Conservation (phyloP, 306 rosid genomes). For the Calophaca sinica region DNA sequence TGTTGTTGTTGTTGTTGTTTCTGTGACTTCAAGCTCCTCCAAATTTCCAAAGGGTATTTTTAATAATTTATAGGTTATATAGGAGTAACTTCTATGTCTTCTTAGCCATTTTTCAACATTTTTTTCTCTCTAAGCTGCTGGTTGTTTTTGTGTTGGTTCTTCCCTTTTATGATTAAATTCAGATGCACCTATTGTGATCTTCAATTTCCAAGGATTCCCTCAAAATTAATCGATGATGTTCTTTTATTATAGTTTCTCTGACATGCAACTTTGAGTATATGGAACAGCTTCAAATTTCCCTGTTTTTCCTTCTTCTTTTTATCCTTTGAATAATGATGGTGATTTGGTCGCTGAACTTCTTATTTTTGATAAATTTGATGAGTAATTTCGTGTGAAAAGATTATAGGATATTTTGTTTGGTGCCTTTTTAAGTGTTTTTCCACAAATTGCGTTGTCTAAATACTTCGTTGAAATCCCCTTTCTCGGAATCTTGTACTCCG, state of each 20-base stretch:
- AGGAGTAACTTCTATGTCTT: too few species aligned
- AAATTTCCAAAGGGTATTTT: background rate
- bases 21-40: too few species aligned
- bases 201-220: background rate
- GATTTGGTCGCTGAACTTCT: background rate
- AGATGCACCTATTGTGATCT: constrained; percentile 4
- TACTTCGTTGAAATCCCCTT: constrained; percentile 8
- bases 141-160: background rate
- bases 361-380: too few species aligned
- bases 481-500: constrained; percentile 8
- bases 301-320: background rate
- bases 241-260: constrained; percentile 11
- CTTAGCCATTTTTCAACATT: too few species aligned
- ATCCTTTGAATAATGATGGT: background rate
- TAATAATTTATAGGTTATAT: background rate
- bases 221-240: background rate
- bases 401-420: background rate
- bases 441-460: background rate
- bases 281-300: background rate
- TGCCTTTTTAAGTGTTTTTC: background rate
- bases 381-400: too few species aligned
- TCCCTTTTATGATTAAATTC: too few species aligned
- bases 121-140: background rate
- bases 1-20: too few species aligned
- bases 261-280: constrained; percentile 38